These are phyloP conservation scores for Alnus glutinosa DNA, from an alignment of 306 rosid species.

Conservation along the genomic window DNA sequence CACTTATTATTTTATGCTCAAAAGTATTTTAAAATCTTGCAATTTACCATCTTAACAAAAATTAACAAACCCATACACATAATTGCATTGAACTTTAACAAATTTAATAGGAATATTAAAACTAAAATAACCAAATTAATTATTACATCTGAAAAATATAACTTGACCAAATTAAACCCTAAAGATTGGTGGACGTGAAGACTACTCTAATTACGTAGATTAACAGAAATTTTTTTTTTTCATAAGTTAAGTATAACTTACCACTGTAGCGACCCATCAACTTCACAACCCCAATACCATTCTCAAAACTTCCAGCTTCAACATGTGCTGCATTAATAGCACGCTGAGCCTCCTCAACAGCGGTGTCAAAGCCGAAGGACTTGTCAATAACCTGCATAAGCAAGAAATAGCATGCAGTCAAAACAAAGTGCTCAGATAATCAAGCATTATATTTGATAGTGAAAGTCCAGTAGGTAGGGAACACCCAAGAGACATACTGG, in stretches of 20 bases:
- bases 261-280: slow-evolving; percentile 96
- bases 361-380: slow-evolving; percentile 95
- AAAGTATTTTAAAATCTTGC: neutral
- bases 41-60: neutral
- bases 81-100: neutral
- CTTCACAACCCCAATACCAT: slow-evolving; percentile 92
- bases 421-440: neutral
- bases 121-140: neutral
- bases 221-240: neutral
- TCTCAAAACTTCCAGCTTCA: slow-evolving; percentile 85
- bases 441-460: slow-evolving; percentile 13
- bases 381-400: slow-evolving; percentile 74
- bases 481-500: slow-evolving; percentile 49
- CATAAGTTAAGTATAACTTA: slow-evolving; percentile 30
- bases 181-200: neutral
- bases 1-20: neutral
- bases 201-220: neutral
- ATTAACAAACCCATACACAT: neutral
- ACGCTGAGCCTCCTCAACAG: slow-evolving; percentile 99
- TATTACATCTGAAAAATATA: too few relatives aligned
- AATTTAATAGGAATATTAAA: neutral
- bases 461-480: neutral
- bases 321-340: slow-evolving; percentile 99
- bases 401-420: slow-evolving; percentile 17
- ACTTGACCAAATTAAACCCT: too few relatives aligned